Percentiles rank a stretch among this genome's conserved stretches.
These are phyloP conservation scores for Schoenoplectus triqueter DNA, from an alignment of 202 grass and related monocot species.

Conservation along the genomic window DNA sequence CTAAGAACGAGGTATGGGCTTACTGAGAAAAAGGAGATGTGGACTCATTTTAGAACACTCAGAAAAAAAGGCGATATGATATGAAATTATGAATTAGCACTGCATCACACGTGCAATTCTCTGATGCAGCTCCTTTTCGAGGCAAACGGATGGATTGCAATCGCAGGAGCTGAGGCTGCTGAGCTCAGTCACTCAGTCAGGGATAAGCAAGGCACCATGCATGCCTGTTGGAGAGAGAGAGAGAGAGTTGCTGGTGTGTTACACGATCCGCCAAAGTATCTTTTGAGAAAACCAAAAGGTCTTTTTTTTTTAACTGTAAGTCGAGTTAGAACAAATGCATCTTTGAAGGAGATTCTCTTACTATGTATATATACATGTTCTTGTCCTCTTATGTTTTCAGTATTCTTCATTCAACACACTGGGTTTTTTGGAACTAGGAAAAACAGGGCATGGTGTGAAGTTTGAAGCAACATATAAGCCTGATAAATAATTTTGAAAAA, in stretches of 20 bases:
- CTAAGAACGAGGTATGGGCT: constrained; percentile 40
- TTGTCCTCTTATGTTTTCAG: constrained; percentile 7
- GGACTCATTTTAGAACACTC: constrained; percentile 33
- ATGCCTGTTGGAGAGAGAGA: constrained; percentile 19
- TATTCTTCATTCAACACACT: constrained; percentile 24
- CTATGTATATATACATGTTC: background rate
- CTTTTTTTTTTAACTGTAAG: constrained; percentile 10
- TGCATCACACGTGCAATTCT: constrained; percentile 40
- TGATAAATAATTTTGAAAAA: no score
- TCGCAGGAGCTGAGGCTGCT: constrained; percentile 16
- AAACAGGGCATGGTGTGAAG: background rate
- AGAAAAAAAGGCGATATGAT: constrained; percentile 18
- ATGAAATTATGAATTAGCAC: constrained; percentile 26
- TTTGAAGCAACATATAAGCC: background rate
- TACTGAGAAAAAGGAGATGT: constrained; percentile 36
- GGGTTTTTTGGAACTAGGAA: constrained; percentile 37
- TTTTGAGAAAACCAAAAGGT: constrained; percentile 28
- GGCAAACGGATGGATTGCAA: constrained; percentile 42
- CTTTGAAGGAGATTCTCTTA: constrained; percentile 29
- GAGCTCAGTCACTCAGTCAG: constrained; percentile 25
- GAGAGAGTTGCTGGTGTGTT: background rate
- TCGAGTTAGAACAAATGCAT: background rate
- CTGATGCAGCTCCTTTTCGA: constrained; percentile 44
- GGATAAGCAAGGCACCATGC: constrained; percentile 42
- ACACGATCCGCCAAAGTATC: constrained; percentile 32